Conservation (phyloP, 2,329 filamentous ascomycete genomes). For the Xylariaceae sp. region DNA sequence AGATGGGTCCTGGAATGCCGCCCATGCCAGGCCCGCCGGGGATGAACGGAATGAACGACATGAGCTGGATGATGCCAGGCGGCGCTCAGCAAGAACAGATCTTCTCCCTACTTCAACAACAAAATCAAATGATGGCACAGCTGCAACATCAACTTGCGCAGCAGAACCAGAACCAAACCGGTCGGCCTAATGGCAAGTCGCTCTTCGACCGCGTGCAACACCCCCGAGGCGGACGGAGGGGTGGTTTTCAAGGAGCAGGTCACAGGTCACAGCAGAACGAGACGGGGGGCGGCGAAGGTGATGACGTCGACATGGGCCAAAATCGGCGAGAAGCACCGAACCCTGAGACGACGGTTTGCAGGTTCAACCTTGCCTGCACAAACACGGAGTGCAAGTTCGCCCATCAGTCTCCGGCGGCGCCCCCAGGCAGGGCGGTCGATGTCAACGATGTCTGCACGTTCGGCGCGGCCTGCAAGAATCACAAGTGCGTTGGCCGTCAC, state of each 20-base stretch:
- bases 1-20: conserved; percentile 32
- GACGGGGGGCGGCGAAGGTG: conserved; percentile 33
- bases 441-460: conserved; percentile 74
- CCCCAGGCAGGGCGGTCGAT: conserved; percentile 69
- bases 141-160: conserved; percentile 57
- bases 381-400: conserved; percentile 88
- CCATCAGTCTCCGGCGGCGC: conserved; percentile 87
- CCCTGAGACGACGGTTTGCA: conserved; percentile 68
- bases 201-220: conserved; percentile 67
- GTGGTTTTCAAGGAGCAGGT: conserved; percentile 34
- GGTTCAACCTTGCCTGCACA: conserved; percentile 81
- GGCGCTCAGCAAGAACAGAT: conserved; percentile 64
- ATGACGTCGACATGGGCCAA: conserved; percentile 58
- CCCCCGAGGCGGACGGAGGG: conserved; percentile 43
- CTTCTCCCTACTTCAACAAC: conserved; percentile 74
- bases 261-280: conserved; percentile 24
- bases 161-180: conserved; percentile 39
- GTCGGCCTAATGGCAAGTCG: conserved; percentile 45
- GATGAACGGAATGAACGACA: conserved; percentile 36
- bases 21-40: conserved; percentile 29
- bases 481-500: conserved; percentile 85
- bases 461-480: conserved; percentile 89
- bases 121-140: conserved; percentile 78
- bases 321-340: conserved; percentile 46
- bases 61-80: conserved; percentile 42